Percentiles rank a stretch among this genome's conserved stretches.
Conservation (phyloP, 1,284 basidiomycete genomes). For the Marasmius sp. region DNA sequence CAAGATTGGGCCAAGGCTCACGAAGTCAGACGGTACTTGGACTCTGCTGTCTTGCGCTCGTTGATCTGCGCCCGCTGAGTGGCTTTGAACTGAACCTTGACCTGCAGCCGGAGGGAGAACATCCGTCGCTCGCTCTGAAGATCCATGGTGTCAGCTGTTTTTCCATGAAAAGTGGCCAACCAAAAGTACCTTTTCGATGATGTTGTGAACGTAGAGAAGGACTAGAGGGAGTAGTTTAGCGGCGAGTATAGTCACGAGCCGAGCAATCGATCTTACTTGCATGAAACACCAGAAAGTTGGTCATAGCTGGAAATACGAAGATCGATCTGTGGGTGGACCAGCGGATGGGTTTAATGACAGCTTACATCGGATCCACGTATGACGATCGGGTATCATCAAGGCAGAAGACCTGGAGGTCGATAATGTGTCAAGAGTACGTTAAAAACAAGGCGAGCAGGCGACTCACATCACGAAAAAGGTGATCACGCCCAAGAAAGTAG, state of each 20-base stretch:
- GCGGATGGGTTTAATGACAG: slow-evolving; percentile 6
- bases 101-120: slow-evolving; percentile 9
- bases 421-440: neutral
- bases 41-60: slow-evolving; percentile 63
- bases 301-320: slow-evolving; percentile 31
- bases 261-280: slow-evolving; percentile 23
- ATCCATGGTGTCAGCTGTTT: neutral
- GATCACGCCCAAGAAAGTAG: slow-evolving; percentile 45
- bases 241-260: neutral
- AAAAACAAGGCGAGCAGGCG: neutral
- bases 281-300: slow-evolving; percentile 55
- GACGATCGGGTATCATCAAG: slow-evolving; percentile 41
- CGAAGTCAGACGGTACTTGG: slow-evolving; percentile 65
- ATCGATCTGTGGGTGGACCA: neutral
- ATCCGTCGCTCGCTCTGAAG: slow-evolving; percentile 9
- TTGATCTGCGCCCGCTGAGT: slow-evolving; percentile 57
- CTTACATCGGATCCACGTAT: slow-evolving; percentile 44
- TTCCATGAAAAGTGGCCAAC: neutral
- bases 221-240: neutral
- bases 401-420: slow-evolving; percentile 31
- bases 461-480: slow-evolving; percentile 48
- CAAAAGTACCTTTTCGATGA: slow-evolving; percentile 7
- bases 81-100: slow-evolving; percentile 15
- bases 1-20: slow-evolving; percentile 19
- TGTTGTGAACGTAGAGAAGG: slow-evolving; percentile 10